Percentiles rank a stretch among this genome's conserved stretches.
Conservation (phyloP, 2,329 filamentous ascomycete species). For the Diaporthe sp. region DNA sequence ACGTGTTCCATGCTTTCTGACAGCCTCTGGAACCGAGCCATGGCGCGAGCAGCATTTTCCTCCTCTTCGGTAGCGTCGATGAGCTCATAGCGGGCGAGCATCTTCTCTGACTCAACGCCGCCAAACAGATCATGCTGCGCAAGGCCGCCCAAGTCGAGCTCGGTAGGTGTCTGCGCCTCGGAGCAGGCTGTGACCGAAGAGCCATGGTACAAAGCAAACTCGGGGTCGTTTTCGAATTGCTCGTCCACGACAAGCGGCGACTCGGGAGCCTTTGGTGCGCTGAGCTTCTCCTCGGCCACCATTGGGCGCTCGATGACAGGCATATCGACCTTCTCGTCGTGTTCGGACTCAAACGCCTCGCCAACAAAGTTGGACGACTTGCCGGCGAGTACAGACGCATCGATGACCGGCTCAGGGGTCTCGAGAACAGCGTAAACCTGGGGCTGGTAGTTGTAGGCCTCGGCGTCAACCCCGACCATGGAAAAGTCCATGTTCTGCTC, state of each 20-base stretch:
- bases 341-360: slow-evolving; percentile 52
- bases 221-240: slow-evolving; percentile 71
- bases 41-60: slow-evolving; percentile 52
- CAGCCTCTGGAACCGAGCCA: slow-evolving; percentile 63
- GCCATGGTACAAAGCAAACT: slow-evolving; percentile 70
- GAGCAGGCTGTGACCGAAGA: slow-evolving; percentile 42
- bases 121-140: slow-evolving; percentile 58
- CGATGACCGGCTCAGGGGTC: slow-evolving; percentile 69
- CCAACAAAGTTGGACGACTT: slow-evolving; percentile 71
- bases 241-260: slow-evolving; percentile 53
- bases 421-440: slow-evolving; percentile 80
- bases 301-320: slow-evolving; percentile 59
- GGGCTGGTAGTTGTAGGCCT: slow-evolving; percentile 70
- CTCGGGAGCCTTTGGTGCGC: slow-evolving; percentile 42
- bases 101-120: slow-evolving; percentile 72
- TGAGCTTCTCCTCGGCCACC: slow-evolving; percentile 47
- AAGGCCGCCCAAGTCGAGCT: slow-evolving; percentile 56
- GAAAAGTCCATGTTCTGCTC: slow-evolving; percentile 82
- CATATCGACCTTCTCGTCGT: slow-evolving; percentile 66
- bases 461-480: slow-evolving; percentile 70
- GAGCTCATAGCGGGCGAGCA: slow-evolving; percentile 71
- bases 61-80: slow-evolving; percentile 67
- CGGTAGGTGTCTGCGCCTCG: slow-evolving; percentile 42
- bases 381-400: slow-evolving; percentile 73
- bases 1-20: slow-evolving; percentile 51